Base-by-base conservation (phyloP, 176 grass and related monocot genomes). In the Oryza rufipogon region DNA sequence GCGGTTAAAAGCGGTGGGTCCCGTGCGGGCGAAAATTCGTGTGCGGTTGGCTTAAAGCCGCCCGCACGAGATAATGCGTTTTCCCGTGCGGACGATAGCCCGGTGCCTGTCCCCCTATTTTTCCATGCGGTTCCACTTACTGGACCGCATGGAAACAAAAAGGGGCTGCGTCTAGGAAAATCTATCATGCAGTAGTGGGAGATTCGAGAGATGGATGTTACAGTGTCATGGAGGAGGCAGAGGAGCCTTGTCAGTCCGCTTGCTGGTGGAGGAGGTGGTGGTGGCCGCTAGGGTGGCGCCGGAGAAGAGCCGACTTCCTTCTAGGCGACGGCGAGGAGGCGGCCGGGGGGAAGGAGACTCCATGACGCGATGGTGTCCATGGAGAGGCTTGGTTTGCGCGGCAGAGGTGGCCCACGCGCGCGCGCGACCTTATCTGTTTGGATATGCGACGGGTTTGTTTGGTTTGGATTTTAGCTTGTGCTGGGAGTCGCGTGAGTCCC, bases 161-260 rank as follows among this genome's bases (percentile, higher is more conserved):
- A 32, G 30, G 30, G 30, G 30, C 2, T 0, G 30, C 30, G 30
- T 32, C 30, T 2, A 32, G 30, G 30, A 32, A 32, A 32, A 32
- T 32, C 30, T 32, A 32, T 32, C 30, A 32, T 2, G 30, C 2
- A 32, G 30, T 32, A 32, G 30, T 32, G 30, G 34, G 34, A 68
- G 12, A 13, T 38, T 44, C 9, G 6, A 28, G n/a, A 5, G 66
- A 15, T 38, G 36, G 36, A 38, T 38, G 36, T 36, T 74, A 90
- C 86, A 92, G 89, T 92, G 78, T 78, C 76, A 77, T 78, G 85
- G 81, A 67, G 80, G 44, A 86, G 72, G 52, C 86, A 83, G 45
- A 88, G 78, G 70, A 91, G 30, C 84, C 77, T 84, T 63, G 44
- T 84, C 68, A n/a, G 51, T 66, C 60, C 7, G 52, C 16, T 86